phyloP scores from a whole-genome alignment of 768 basidiomycete species.

The Tylopilus sp. region DNA sequence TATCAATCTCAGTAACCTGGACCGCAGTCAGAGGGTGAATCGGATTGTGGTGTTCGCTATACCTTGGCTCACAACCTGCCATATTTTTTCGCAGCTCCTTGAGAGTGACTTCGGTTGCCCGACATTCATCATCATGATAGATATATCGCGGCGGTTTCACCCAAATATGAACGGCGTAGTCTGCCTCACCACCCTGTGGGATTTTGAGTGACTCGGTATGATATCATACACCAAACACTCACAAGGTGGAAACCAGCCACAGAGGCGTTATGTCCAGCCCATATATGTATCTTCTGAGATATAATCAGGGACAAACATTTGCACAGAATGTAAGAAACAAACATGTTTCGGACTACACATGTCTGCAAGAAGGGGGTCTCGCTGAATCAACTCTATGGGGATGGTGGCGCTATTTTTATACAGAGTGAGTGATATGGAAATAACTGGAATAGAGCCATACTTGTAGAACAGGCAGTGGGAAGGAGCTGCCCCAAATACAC shows the following conservation, averaged over 20 bases:
- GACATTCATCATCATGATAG: constrained; percentile 30
- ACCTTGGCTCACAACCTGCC: constrained; percentile 38
- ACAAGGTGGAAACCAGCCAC: constrained; percentile 24
- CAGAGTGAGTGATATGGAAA: not conserved
- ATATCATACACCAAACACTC: not conserved
- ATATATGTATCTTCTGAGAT: constrained; percentile 12
- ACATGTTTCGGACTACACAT: constrained; percentile 25
- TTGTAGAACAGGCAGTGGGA: constrained; percentile 40
- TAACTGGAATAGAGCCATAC: constrained; percentile 25
- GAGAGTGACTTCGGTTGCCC: constrained; percentile 32
- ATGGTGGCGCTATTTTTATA: constrained; percentile 37
- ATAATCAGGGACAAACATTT: not conserved
- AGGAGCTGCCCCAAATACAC: constrained; percentile 27
- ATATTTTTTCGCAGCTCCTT: constrained; percentile 30
- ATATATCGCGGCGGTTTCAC: constrained; percentile 25
- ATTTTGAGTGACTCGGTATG: not conserved
- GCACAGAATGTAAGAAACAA: not conserved
- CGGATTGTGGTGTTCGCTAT: not conserved
- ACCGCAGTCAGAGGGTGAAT: not conserved
- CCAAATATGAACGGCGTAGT: constrained; percentile 30
- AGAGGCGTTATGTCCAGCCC: constrained; percentile 23
- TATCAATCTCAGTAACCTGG: constrained; percentile 38
- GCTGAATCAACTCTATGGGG: constrained; percentile 36
- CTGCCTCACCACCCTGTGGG: constrained; percentile 38
- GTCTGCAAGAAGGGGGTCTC: constrained; percentile 38